Evolutionary conservation across 2,329 filamentous ascomycete genomes (phyloP).

Genomic region (Pseudocercospora cruenta): DNA sequence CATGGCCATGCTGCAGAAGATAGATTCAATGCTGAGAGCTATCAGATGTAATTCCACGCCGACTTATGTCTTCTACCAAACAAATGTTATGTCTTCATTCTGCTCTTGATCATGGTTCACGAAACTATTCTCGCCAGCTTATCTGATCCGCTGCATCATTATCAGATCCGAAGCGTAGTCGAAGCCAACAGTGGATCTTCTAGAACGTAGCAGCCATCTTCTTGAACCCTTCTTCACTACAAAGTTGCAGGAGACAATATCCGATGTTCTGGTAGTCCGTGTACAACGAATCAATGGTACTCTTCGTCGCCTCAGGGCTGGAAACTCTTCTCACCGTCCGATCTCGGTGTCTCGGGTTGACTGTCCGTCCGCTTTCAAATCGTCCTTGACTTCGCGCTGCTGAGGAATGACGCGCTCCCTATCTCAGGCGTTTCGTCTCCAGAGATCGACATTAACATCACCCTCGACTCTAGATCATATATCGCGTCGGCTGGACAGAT

Average conservation of each 20-base stretch:
- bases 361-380: not conserved
- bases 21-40: no score
- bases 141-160: not conserved
- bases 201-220: not conserved
- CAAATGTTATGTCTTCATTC: no score
- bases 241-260: not conserved
- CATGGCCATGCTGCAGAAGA: no score
- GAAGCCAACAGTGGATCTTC: not conserved
- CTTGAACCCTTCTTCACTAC: not conserved
- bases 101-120: not conserved
- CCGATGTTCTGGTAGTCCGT: not conserved
- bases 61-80: no score
- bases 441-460: not conserved
- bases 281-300: not conserved
- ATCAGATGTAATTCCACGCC: no score
- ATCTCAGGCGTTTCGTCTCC: not conserved
- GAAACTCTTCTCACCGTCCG: not conserved
- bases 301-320: not conserved
- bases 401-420: constrained; percentile 3
- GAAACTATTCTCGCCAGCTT: not conserved
- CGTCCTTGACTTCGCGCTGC: not conserved
- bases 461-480: not conserved
- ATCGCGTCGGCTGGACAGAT: not conserved
- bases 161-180: not conserved
- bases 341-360: not conserved